Evolutionary conservation across 1,284 basidiomycete genomes (phyloP).

Genomic region (Coniferiporia weirii): DNA sequence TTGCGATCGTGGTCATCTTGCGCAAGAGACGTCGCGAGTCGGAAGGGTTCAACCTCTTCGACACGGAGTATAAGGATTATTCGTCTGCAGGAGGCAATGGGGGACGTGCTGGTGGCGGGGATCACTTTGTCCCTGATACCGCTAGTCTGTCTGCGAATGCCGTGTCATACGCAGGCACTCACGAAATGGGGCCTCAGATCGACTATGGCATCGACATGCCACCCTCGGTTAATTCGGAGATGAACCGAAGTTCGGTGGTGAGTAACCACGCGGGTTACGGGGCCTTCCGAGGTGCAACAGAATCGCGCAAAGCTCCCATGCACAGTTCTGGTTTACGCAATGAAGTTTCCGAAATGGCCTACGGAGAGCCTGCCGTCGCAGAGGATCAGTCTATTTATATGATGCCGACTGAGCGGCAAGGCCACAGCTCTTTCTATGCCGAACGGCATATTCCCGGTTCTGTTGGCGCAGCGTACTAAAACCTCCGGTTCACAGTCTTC

Average conservation of each 20-base stretch:
- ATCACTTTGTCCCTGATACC: slow-evolving; percentile 8
- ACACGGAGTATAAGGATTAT: slow-evolving; percentile 14
- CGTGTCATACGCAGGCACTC: not conserved
- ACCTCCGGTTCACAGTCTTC: not conserved
- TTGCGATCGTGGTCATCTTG: slow-evolving; percentile 3
- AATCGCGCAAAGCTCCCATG: slow-evolving; percentile 5
- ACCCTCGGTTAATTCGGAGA: not conserved
- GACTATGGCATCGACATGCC: slow-evolving; percentile 11
- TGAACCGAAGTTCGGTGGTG: slow-evolving; percentile 8
- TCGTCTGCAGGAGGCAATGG: not conserved
- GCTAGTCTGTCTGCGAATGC: slow-evolving; percentile 7
- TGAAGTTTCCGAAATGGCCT: slow-evolving; percentile 4
- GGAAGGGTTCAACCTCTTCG: slow-evolving; percentile 14
- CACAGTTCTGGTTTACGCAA: slow-evolving; percentile 10
- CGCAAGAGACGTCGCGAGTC: slow-evolving; percentile 5
- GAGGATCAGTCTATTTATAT: slow-evolving; percentile 15
- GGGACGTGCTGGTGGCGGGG: not conserved
- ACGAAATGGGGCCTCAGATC: not conserved
- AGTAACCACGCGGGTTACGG: slow-evolving; percentile 17
- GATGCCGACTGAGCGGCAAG: not conserved
- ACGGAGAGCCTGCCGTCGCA: slow-evolving; percentile 14
- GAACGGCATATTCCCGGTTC: not conserved
- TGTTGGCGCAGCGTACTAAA: slow-evolving; percentile 1
- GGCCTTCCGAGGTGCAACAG: slow-evolving; percentile 3
- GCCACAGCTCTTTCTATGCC: slow-evolving; percentile 4